Evolutionary conservation across 1,284 basidiomycete species (phyloP), one percentile per base, ranked within the genome.

Genomic region (Malassezia sympodialis): DNA sequence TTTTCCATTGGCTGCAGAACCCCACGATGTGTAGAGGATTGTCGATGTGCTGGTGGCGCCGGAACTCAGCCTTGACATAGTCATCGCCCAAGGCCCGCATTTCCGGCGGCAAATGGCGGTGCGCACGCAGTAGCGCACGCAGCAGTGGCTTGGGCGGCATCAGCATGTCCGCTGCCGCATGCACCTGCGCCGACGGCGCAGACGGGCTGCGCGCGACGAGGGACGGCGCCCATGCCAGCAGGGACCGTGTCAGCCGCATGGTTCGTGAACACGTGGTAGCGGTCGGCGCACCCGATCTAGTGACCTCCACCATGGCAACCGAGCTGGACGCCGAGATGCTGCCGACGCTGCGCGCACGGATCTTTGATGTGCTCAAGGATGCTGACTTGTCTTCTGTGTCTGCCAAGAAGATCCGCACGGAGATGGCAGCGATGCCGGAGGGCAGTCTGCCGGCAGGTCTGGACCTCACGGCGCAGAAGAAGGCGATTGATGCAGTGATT

Each of bases 11-110:
- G 41, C 66, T 65, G 17, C 74, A 59, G 54, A 75, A 75, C 2
- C 66, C 72, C 4, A 75, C 61, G 35, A 73, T 67, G 24, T 75
- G 72, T 8, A 71, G 61, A 12, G 72, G 72, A 28, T 74, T 73
- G 51, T 67, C 65, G 34, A 72, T 66, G 14, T 35, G 42, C 37
- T 54, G 55, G 57, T 74, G 72, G 2, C 69, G 53, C 11, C 61
- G 60, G 44, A 74, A 74, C 48, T 74, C 72, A 48, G 72, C 72
- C 51, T 72, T 72, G 51, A 75, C 61, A 56, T 75, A 75, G 32
- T 65, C 60, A 51, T 75, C 73, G 32, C 73, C 73, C 15, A 75
- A 58, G 2, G 65, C 60, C 10, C 73, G 67, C 73, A 75, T 73
- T 50, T 75, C 72, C 11, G 63, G 51, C 8, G 62, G 57, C 11